Conservation (phyloP, 2,329 filamentous ascomycete genomes). For the Drechslerella coelobrocha region DNA sequence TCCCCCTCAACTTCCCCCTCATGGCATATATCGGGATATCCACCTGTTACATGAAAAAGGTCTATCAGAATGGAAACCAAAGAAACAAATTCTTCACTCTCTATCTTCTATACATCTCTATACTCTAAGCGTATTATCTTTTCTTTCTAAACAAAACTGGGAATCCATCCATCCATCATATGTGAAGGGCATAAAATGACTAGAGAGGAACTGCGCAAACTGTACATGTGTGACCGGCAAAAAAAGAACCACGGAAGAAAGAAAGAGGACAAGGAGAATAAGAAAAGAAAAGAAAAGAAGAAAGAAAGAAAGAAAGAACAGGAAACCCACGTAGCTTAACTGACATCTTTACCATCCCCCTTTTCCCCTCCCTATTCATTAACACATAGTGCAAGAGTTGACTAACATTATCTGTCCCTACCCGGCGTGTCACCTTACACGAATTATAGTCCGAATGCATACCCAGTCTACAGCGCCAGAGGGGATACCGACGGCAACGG, state of each 20-base stretch:
- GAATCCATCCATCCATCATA: constrained; percentile 10
- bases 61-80: constrained; percentile 50
- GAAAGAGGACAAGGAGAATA: background rate
- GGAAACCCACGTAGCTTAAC: constrained; percentile 44
- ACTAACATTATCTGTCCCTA: background rate
- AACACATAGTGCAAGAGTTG: background rate
- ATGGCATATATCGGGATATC: constrained; percentile 49
- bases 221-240: background rate
- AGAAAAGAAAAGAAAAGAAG: background rate
- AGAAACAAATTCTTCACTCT: constrained; percentile 27
- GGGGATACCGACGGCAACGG: background rate
- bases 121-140: constrained; percentile 32
- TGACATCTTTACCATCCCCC: background rate
- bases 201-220: no score
- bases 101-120: constrained; percentile 32
- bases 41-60: constrained; percentile 48
- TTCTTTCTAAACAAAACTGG: constrained; percentile 35
- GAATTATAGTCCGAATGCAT: constrained; percentile 39
- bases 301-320: background rate
- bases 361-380: background rate
- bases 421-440: background rate
- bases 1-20: constrained; percentile 23
- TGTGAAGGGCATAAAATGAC: constrained; percentile 28
- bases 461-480: constrained; percentile 28
- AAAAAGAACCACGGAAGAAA: background rate